Evolutionary conservation across 345 rosid genomes (phyloP).

Genomic region (Cardiospermum halicacabum): DNA sequence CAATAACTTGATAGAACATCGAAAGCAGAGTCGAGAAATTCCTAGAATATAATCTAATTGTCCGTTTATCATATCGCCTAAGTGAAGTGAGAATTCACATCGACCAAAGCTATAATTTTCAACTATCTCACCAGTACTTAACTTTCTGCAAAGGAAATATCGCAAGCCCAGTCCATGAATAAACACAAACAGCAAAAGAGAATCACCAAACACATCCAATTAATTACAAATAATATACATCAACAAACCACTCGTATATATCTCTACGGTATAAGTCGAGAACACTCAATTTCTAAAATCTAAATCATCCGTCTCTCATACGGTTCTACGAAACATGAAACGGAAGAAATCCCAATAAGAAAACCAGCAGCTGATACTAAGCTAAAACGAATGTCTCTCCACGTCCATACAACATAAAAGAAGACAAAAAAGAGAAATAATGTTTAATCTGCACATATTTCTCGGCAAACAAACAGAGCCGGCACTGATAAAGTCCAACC

Average conservation of each 20-base stretch:
- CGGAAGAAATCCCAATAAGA: neutral
- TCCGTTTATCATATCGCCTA: neutral
- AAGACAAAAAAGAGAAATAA: neutral
- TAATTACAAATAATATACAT: neutral
- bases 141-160: neutral
- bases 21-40: neutral
- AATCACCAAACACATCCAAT: neutral
- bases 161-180: neutral
- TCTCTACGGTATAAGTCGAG: neutral
- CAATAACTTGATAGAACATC: neutral
- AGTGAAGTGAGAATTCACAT: neutral
- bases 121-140: constrained; percentile 2
- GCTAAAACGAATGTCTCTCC: neutral
- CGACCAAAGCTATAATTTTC: neutral
- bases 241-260: neutral
- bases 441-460: constrained; percentile 2
- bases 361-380: neutral
- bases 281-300: neutral
- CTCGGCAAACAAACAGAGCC: constrained; percentile 23
- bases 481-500: constrained; percentile 17
- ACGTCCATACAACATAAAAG: neutral
- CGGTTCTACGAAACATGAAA: neutral
- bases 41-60: neutral
- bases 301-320: neutral
- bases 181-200: neutral